phyloP scores from a whole-genome alignment of 192 early-diverging fungal species.

The Phlyctochytrium planicorne region DNA sequence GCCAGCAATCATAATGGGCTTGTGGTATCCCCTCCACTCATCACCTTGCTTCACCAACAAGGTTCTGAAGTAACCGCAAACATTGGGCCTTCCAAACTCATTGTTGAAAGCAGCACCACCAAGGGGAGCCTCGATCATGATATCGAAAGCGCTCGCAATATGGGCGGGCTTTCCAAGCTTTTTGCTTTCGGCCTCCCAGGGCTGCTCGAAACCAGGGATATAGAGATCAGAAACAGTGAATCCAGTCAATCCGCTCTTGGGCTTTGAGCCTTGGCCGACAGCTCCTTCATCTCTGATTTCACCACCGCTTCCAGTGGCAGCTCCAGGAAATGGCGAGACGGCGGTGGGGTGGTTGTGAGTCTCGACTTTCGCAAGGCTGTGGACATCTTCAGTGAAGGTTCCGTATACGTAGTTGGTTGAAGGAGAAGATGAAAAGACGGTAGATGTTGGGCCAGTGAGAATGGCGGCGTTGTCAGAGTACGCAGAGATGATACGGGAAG shows the following conservation, averaged over 20 bases:
- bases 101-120: constrained; percentile 99
- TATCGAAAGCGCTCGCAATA: constrained; percentile 89
- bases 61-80: constrained; percentile 97
- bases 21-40: constrained; percentile 95
- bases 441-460: constrained; percentile 69
- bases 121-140: constrained; percentile 97
- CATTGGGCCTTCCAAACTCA: constrained; percentile 94
- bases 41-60: constrained; percentile 47
- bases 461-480: constrained; percentile 99
- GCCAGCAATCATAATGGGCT: constrained; percentile 99
- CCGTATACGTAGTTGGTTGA: constrained; percentile 54
- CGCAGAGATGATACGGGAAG: constrained; percentile 85
- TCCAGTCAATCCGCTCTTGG: constrained; percentile 93
- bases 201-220: constrained; percentile 86
- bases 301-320: constrained; percentile 97
- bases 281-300: constrained; percentile 99
- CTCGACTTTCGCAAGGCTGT: constrained; percentile 96
- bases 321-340: constrained; percentile 97
- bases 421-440: constrained; percentile 48
- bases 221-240: constrained; percentile 94
- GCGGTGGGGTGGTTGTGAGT: constrained; percentile 99
- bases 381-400: constrained; percentile 67
- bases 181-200: constrained; percentile 77
- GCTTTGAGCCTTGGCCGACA: constrained; percentile 92
- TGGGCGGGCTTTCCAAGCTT: constrained; percentile 84